These are phyloP conservation scores for Pleoardoris graminearum DNA, from an alignment of 2,329 filamentous ascomycete species.

Conservation along the genomic window DNA sequence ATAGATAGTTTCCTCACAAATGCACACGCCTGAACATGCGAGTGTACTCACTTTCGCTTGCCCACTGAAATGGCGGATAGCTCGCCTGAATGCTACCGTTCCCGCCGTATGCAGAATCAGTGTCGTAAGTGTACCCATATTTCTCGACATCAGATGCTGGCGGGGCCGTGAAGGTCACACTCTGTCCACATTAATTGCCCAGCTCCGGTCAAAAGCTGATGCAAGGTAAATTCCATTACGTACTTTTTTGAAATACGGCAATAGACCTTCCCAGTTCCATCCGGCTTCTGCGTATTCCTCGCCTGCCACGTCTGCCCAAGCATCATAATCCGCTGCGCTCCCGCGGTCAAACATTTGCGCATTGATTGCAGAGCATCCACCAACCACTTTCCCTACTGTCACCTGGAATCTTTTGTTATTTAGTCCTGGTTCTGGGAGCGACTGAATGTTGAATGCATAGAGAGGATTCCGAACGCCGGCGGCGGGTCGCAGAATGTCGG, in stretches of 20 bases:
- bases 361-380: conserved; percentile 38
- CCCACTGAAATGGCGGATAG: conserved; percentile 21
- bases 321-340: conserved; percentile 46
- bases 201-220: no score
- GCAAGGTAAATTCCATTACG: not conserved
- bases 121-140: conserved; percentile 17
- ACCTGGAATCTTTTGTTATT: conserved; percentile 3
- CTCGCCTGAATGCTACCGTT: conserved; percentile 13
- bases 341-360: conserved; percentile 38
- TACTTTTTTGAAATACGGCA: conserved; percentile 40
- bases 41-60: conserved; percentile 15
- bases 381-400: conserved; percentile 27
- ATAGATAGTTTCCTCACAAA: not conserved
- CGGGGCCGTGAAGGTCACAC: conserved; percentile 11
- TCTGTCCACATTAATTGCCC: conserved; percentile 2
- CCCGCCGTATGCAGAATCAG: conserved; percentile 16
- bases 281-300: conserved; percentile 44
- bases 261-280: conserved; percentile 58
- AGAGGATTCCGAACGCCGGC: not conserved
- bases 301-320: conserved; percentile 46
- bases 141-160: conserved; percentile 4
- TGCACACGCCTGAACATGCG: not conserved
- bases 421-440: conserved; percentile 1
- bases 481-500: conserved; percentile 12
- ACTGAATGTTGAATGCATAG: conserved; percentile 1